Evolutionary conservation across 2,329 filamentous ascomycete genomes (phyloP).

Genomic region (Colletotrichum cordylinicola): DNA sequence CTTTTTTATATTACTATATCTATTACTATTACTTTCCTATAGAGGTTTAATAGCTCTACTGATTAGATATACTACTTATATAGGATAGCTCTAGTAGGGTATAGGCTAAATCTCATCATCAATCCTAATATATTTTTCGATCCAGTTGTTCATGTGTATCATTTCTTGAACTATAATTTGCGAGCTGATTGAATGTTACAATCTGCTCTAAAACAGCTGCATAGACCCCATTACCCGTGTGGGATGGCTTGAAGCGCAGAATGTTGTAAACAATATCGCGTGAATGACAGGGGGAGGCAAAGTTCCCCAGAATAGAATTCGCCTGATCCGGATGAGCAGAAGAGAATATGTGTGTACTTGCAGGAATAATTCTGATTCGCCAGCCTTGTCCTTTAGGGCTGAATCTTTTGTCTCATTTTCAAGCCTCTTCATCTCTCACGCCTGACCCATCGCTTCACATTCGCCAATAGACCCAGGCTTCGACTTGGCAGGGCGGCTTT

Average conservation of each 20-base stretch:
- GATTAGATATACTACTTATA: not conserved
- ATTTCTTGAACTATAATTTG: not conserved
- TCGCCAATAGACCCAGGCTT: no score
- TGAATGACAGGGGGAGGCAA: no score
- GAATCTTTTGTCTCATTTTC: no score
- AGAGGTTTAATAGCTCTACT: not conserved
- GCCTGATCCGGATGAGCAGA: no score
- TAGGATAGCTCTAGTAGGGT: not conserved
- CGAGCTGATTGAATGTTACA: not conserved
- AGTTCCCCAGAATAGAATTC: no score
- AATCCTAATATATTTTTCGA: not conserved
- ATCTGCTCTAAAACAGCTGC: not conserved
- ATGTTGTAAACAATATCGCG: no score
- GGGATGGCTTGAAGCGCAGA: not conserved
- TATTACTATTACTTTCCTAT: not conserved
- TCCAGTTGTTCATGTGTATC: not conserved
- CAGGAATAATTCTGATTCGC: no score
- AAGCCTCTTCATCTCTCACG: no score
- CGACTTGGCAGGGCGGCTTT: no score
- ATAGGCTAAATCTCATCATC: not conserved
- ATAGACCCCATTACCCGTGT: fast-evolving
- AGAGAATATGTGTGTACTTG: no score
- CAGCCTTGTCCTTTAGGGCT: no score
- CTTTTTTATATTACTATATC: not conserved
- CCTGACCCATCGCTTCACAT: no score